Evolutionary conservation across 352 stramenopile genomes (phyloP), one percentile per base, ranked within the genome.

Genomic region (Thalassiosira livingstoniorum): DNA sequence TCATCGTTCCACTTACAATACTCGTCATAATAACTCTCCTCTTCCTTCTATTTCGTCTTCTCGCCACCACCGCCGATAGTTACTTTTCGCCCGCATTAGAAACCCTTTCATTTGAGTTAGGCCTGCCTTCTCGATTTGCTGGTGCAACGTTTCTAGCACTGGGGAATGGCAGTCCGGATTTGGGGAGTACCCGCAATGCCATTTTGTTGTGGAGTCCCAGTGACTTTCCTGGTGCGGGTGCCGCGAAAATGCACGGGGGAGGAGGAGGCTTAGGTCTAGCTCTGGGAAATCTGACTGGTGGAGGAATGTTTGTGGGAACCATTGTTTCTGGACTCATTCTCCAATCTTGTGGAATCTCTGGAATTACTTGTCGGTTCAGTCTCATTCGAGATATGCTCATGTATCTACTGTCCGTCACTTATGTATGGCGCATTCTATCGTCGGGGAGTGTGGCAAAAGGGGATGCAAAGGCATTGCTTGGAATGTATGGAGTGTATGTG

Each of bases 111-210:
- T 95, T 97, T 67, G 94, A 96, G 81, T 47, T 86, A 13, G 77
- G 75, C 34, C 63, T 90, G 15, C 75, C 74, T 3, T 85, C 82
- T 7, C 61, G 69, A 47, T 95, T 98, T 35, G 95, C 96, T 13
- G 96, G 97, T 35, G 97, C 98, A 71, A 99, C 97, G n/a, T 97
- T 98, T 61, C 86, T 99, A 29, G 96, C 97, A 47, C 97, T 99
- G 69, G 97, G 97, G 4, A 99, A 99, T 82, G 94, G 97, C 69
- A 96, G 96, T 62, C 96, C 97, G 2, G 97, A 99, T 85, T 94
- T 98, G 0, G 98, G 67, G 7, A 78, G 66, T 53, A 90, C 79
- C 31, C 73, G 90, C 10, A 79, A 85, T 67, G 57, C 75, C 35
- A 85, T 90, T 53, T 29, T 70, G 23, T 25, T 83, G 27, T 75